Base-by-base conservation (phyloP, 139 green algal genomes). In the Auxenochlorella pyrenoidosa region DNA sequence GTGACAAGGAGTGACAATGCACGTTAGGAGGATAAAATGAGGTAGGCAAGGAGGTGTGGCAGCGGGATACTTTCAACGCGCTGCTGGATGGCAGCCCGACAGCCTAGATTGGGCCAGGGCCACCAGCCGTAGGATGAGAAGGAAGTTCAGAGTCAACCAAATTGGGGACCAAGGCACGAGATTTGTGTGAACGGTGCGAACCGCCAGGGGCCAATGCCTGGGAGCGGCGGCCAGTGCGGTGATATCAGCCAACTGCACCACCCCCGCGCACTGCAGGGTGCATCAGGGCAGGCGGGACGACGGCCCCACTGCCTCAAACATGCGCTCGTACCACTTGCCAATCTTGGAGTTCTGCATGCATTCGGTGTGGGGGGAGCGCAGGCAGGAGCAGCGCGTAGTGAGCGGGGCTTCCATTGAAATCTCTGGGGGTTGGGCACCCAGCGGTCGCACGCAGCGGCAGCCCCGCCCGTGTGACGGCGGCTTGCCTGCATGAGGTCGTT, bases 401-500 rank as follows among this genome's bases (percentile, higher is more conserved):
- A 58, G 47, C 12, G 47, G 47, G 47, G 47, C 47, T 58, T 12
- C 12, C 47, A 6, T 12, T 58, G 47, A 58, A 6, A 58, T 58
- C 47, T 12, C n/a, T n/a, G n/a, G n/a, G n/a, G n/a, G n/a, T n/a
- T n/a, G 47, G 47, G 8, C 6, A 6, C 6, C 47, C 8, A 58
- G 47, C 47, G 12, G 47, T 58, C 12, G 47, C 47, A 58, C 34
- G 63, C 63, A 34, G 63, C 63, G 15, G 2, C 63, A 6, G n/a
- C n/a, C 68, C 32, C 26, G n/a, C 68, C n/a, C 32, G n/a, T 41
- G 68, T 4, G 1, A 6, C 36, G 18, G 32, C 66, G 40, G 68
- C 73, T 10, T 34, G 30, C 79, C 79, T 84, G 89, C 91, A 98
- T 94, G 16, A 98, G 79, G 80, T 99, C 97, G 16, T 93, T 91